Evolutionary conservation across 257 asterid species (phyloP).

Genomic region (Scutellaria minor): DNA sequence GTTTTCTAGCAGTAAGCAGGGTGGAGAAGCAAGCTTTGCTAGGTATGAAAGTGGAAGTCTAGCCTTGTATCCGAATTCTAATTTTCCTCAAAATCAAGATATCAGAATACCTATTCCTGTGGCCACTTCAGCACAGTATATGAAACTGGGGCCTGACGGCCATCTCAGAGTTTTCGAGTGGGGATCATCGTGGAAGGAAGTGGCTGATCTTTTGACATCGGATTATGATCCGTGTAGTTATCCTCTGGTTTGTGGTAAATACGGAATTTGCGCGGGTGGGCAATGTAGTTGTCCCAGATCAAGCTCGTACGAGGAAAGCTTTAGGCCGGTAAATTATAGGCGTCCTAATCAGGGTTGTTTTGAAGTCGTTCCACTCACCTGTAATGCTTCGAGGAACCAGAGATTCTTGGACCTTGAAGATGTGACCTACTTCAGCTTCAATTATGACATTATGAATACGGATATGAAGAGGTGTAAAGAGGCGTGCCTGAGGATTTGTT

Average conservation of each 20-base stretch:
- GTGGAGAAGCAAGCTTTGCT: constrained; percentile 34
- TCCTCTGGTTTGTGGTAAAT: constrained; percentile 50
- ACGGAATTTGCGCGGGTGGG: constrained; percentile 44
- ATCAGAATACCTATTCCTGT: not conserved
- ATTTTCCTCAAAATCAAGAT: not conserved
- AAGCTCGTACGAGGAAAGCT: not conserved
- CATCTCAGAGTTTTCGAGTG: constrained; percentile 41
- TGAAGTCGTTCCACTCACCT: not conserved
- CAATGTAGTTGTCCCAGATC: constrained; percentile 11
- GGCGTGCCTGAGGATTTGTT: not conserved
- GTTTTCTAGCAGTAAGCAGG: not conserved
- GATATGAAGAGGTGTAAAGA: constrained; percentile 16
- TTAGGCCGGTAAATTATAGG: not conserved
- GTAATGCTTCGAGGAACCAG: not conserved
- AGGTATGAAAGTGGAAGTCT: constrained; percentile 43
- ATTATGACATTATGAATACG: constrained; percentile 18
- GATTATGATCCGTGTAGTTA: constrained; percentile 38
- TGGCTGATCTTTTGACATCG: constrained; percentile 38
- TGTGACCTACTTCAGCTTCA: constrained; percentile 14
- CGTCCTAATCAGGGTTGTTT: not conserved
- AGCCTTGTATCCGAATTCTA: not conserved
- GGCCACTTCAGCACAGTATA: constrained; percentile 10
- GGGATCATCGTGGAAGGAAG: constrained; percentile 40
- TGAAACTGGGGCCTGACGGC: constrained; percentile 8
- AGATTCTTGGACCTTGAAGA: not conserved